Evolutionary conservation across 2,329 filamentous ascomycete genomes (phyloP).

Genomic region (Cladosporium sp.): DNA sequence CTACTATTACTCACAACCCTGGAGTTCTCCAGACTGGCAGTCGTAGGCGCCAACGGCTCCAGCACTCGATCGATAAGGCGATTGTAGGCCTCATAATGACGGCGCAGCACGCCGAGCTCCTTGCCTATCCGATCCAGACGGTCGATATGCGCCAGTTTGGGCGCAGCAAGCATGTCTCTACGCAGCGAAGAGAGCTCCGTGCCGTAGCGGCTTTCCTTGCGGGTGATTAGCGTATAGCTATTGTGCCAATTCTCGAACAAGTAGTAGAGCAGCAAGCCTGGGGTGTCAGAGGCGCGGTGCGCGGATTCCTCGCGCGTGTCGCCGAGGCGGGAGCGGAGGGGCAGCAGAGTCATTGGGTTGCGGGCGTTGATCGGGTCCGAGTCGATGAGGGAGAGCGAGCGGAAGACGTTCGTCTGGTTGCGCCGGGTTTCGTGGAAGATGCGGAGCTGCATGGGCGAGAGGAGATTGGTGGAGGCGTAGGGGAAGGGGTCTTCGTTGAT

Average conservation of each 20-base stretch:
- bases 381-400: constrained; percentile 53
- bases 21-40: constrained; percentile 40
- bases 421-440: constrained; percentile 48
- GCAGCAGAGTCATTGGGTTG: constrained; percentile 38
- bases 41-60: constrained; percentile 38
- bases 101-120: constrained; percentile 54
- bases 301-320: constrained; percentile 40
- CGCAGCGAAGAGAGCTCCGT: constrained; percentile 41
- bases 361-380: constrained; percentile 30
- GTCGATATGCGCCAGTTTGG: constrained; percentile 41
- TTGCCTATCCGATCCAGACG: constrained; percentile 55
- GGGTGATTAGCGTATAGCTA: constrained; percentile 50
- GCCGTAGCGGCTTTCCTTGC: constrained; percentile 42
- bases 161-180: constrained; percentile 49
- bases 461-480: constrained; percentile 23
- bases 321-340: constrained; percentile 40
- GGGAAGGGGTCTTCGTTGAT: constrained; percentile 57
- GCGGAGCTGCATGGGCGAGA: constrained; percentile 38
- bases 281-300: constrained; percentile 46
- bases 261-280: constrained; percentile 59
- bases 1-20: constrained; percentile 28
- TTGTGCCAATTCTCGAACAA: constrained; percentile 61
- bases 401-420: constrained; percentile 56
- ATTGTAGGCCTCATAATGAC: constrained; percentile 56
- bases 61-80: constrained; percentile 55